These are phyloP conservation scores for Geotrichum klebahnii DNA, from an alignment of 1,139 yeast genomes.

Conservation along the genomic window DNA sequence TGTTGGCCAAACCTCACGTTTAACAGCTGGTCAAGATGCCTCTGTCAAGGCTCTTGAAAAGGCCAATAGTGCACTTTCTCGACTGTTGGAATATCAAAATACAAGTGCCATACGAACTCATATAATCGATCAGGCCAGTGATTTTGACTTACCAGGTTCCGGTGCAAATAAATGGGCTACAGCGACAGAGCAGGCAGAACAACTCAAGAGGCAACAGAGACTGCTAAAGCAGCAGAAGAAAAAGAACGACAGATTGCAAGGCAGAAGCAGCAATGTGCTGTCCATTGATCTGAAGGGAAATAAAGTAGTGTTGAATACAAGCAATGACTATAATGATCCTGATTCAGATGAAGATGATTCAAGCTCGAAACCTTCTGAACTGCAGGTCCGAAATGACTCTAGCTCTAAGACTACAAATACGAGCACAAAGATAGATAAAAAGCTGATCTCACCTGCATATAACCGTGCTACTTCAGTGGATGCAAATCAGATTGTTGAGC, in stretches of 20 bases:
- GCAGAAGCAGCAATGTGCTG: slow-evolving; percentile 68
- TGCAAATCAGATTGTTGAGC: neutral
- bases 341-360: slow-evolving; percentile 26
- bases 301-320: slow-evolving; percentile 50
- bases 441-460: slow-evolving; percentile 36
- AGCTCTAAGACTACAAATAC: neutral
- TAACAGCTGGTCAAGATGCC: slow-evolving; percentile 29
- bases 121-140: slow-evolving; percentile 91
- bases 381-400: neutral
- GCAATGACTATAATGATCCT: slow-evolving; percentile 31
- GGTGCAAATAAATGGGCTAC: slow-evolving; percentile 75
- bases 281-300: slow-evolving; percentile 79
- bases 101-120: slow-evolving; percentile 85
- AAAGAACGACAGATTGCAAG: slow-evolving; percentile 44
- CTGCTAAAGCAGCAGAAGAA: slow-evolving; percentile 56
- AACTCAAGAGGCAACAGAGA: slow-evolving; percentile 75
- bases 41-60: slow-evolving; percentile 43
- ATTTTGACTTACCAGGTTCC: slow-evolving; percentile 56
- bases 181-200: slow-evolving; percentile 80
- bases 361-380: slow-evolving; percentile 24
- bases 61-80: slow-evolving; percentile 72
- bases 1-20: slow-evolving; percentile 31
- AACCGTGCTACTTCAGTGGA: neutral
- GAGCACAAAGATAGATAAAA: slow-evolving; percentile 30
- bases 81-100: slow-evolving; percentile 72